Evolutionary conservation across 148 eudicot species (phyloP).

Genomic region (Chenopodium quinoa): DNA sequence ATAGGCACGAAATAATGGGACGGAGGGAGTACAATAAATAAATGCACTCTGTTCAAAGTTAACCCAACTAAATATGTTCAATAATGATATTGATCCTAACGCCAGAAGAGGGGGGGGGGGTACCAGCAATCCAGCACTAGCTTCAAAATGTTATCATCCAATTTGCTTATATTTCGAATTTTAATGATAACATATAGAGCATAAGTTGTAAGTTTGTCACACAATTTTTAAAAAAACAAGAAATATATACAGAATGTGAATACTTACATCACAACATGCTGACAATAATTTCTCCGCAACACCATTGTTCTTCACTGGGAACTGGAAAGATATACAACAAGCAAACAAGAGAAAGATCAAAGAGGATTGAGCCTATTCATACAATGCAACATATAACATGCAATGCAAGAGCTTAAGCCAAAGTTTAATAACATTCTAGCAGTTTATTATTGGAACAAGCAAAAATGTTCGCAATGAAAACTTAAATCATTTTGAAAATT

Average conservation of each 20-base stretch:
- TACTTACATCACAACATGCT: slow-evolving; percentile 77
- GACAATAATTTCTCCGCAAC: slow-evolving; percentile 58
- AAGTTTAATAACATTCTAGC: not conserved
- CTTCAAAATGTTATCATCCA: not conserved
- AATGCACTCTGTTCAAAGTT: not conserved
- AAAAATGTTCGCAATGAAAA: not conserved
- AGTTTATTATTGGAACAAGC: not conserved
- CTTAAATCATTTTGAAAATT: not conserved
- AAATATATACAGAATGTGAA: not conserved
- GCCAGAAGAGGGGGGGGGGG: too few relatives aligned
- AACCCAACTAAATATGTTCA: not conserved
- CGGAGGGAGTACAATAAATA: not conserved
- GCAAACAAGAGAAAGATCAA: not conserved
- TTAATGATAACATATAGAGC: not conserved
- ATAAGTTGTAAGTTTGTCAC: not conserved
- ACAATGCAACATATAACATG: not conserved
- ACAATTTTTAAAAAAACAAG: not conserved
- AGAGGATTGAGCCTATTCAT: not conserved
- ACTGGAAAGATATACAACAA: slow-evolving; percentile 29
- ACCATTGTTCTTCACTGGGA: slow-evolving; percentile 60
- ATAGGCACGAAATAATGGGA: too few relatives aligned
- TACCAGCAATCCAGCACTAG: too few relatives aligned
- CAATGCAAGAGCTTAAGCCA: not conserved
- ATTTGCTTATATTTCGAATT: not conserved
- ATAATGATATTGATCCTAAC: too few relatives aligned